Base-by-base conservation (phyloP, 148 eudicot genomes). In the Persicaria tinctoria region DNA sequence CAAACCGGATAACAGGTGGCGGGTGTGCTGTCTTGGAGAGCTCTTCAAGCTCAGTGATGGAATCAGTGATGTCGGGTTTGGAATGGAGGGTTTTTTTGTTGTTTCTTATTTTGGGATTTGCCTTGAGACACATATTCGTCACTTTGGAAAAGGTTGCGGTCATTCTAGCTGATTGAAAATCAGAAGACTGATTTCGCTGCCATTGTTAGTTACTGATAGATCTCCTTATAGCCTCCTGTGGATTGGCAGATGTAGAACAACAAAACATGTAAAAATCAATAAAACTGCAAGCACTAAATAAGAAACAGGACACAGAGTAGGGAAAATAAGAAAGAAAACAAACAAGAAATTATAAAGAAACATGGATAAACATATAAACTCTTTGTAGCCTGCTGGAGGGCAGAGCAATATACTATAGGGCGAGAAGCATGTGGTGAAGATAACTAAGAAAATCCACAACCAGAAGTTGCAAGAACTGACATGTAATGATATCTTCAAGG, bases 401-500 rank as follows among this genome's bases (percentile, higher is more conserved):
- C 97, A 90, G 73, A 91, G 97, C 51, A 94, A 90, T 77, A 94
- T 91, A 68, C 74, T 87, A 50, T 91, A 91, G 8, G 82, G 91
- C 20, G 97, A 91, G 20, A 96, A 89, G 62, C 85, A 93, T 13
- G 89, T 46, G 57, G 83, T 84, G n/a, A 87, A 86, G 83, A 82
- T 89, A 51, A 5, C 91, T 41, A 88, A 83, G 86, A 94, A 94
- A 83, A 83, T 90, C 78, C 98, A 88, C 16, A 68, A 91, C 82
- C 96, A 94, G 81, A 94, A 92, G 78, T 87, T 91, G 78, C 87
- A 91, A 47, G 98, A 94, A 86, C 85, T 91, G 47, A 88, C 95
- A 0, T 96, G 98, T 73, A 91, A 91, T 56, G 86, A 86, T 79
- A 94, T 94, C 53, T 94, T 94, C 82, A 92, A 92, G 82, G 97